A percentile compares a stretch with the other conserved stretches of the same genome.
Evolutionary conservation across 371 early-diverging fungal genomes (phyloP).

Genomic region (Mycotypha africana): DNA sequence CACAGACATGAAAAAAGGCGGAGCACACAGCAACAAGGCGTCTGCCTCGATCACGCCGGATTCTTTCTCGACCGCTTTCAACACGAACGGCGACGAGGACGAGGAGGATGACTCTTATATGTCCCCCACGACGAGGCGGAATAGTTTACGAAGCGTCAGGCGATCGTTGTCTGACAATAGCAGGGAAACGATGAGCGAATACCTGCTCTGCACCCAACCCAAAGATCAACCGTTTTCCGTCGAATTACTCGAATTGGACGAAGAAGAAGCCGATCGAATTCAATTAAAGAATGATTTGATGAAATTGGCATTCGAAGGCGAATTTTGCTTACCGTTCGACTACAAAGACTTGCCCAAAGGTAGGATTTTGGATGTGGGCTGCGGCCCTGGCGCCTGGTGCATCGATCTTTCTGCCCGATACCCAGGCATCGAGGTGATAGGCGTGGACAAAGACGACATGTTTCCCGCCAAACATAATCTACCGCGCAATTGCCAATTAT

Average conservation of each 20-base stretch:
- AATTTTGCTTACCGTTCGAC: slow-evolving; percentile 23
- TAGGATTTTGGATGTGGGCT: slow-evolving; percentile 24
- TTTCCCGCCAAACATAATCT: slow-evolving; percentile 21
- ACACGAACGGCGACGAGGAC: no score
- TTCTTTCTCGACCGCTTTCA: slow-evolving; percentile 1
- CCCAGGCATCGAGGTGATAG: slow-evolving; percentile 24
- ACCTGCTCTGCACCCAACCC: no score
- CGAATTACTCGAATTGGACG: slow-evolving; percentile 17
- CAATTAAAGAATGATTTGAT: slow-evolving; percentile 30
- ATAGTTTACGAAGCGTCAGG: slow-evolving; percentile 5
- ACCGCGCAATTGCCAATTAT: slow-evolving; percentile 24
- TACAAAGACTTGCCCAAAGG: slow-evolving; percentile 11
- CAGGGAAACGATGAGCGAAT: not conserved
- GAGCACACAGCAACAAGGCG: no score
- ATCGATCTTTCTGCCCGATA: slow-evolving; percentile 26
- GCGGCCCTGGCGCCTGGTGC: slow-evolving; percentile 35
- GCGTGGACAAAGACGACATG: slow-evolving; percentile 26
- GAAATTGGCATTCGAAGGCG: slow-evolving; percentile 34
- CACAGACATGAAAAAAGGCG: no score
- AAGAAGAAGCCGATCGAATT: slow-evolving; percentile 31
- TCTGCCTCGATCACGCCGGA: slow-evolving; percentile 4
- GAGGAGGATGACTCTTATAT: no score
- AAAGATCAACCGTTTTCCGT: not conserved
- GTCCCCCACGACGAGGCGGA: slow-evolving; percentile 3
- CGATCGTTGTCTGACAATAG: slow-evolving; percentile 3